phyloP scores from a whole-genome alignment of 805 yeast genomes.

The Ogataea populi-albae region DNA sequence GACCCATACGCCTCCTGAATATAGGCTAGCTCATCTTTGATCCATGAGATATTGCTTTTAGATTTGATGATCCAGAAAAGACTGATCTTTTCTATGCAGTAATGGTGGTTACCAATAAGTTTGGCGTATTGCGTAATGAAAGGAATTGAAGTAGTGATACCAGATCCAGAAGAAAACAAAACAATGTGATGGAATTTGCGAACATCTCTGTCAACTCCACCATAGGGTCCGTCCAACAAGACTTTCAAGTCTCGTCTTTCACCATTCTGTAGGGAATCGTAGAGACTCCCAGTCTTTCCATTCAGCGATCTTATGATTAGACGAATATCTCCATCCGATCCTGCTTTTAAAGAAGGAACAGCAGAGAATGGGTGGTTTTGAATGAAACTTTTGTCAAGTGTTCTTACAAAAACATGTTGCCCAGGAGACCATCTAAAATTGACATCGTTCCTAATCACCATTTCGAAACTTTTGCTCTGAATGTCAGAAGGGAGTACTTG shows the following conservation, averaged over 20 bases:
- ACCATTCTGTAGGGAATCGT: slow-evolving; percentile 28
- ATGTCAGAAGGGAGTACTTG: slow-evolving; percentile 32
- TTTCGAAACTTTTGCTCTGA: slow-evolving; percentile 34
- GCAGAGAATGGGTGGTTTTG: slow-evolving; percentile 61
- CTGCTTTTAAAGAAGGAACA: slow-evolving; percentile 31
- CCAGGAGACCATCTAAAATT: slow-evolving; percentile 50
- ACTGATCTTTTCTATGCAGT: slow-evolving; percentile 30
- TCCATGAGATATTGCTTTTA: slow-evolving; percentile 38
- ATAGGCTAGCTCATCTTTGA: slow-evolving; percentile 36
- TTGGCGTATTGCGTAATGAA: slow-evolving; percentile 31
- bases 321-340: slow-evolving; percentile 32
- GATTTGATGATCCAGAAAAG: slow-evolving; percentile 45
- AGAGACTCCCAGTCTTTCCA: slow-evolving; percentile 44
- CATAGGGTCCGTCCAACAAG: slow-evolving; percentile 56
- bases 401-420: slow-evolving; percentile 52
- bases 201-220: slow-evolving; percentile 47
- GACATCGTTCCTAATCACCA: slow-evolving; percentile 32
- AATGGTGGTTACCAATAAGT: slow-evolving; percentile 17
- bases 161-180: slow-evolving; percentile 48
- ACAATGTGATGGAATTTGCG: slow-evolving; percentile 43
- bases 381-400: slow-evolving; percentile 40
- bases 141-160: slow-evolving; percentile 50
- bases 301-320: slow-evolving; percentile 43
- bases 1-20: slow-evolving; percentile 30
- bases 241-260: slow-evolving; percentile 30